Evolutionary conservation across 305 asterid genomes (phyloP), one percentile per base, ranked within the genome.

Genomic region (Andrographis paniculata): DNA sequence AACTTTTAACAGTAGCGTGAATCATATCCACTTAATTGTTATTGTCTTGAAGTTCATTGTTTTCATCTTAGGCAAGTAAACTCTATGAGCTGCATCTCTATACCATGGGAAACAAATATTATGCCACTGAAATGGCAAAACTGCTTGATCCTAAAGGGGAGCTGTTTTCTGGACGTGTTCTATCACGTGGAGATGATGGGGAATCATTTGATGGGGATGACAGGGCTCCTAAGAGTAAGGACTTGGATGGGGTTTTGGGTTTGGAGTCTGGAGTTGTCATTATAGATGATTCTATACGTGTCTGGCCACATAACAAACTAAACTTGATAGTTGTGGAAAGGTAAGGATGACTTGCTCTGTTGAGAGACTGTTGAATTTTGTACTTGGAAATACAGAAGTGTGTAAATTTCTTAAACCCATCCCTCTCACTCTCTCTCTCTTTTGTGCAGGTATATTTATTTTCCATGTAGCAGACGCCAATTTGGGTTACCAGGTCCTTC

Each of bases 111-210:
- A 91, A 91, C 81, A 91, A 75, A 70, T 74, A 71, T 64, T 91
- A 91, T 73, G 98, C 98, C 60, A 91, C 94, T 6, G 95, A 86
- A 81, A 86, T 91, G 96, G 98, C 98, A 39, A 91, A 86, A 72
- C 59, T 91, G 75, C 95, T 91, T 64, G 98, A 91, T 72, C 98
- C 98, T 20, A 86, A 70, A 63, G 96, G 98, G 46, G 94, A 78
- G 52, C 52, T 86, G 72, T 91, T 91, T 77, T 77, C 94, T 66
- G 98, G 96, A 48, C 82, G 98, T 60, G 98, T 91, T 39, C 70
- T 86, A 63, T 86, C 98, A 7, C 60, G 92, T 42, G 96, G 96
- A 52, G 98, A 78, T 61, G 95, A 91, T 61, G 88, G 79, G 13
- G 94, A 86, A 60, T 68, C 78, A 56, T 64, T 70, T 58, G 95